Evolutionary conservation across 129 eudicot genomes (phyloP), one percentile per base, ranked within the genome.

Genomic region (Calendula officinalis): DNA sequence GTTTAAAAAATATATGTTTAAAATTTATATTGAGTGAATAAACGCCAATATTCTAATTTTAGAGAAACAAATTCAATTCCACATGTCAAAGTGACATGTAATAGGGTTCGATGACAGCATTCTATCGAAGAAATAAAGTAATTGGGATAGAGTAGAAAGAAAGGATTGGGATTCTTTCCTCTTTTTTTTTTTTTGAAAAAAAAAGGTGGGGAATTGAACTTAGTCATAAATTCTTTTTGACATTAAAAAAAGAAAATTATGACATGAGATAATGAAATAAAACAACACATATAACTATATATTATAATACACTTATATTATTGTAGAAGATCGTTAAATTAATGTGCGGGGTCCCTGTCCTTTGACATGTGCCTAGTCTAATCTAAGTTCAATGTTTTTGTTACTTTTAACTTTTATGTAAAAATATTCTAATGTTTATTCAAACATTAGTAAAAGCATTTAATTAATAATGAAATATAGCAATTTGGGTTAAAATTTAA

Each of bases 161-260:
- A 37, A 32, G 13, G 61, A 53, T 50, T 39, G 34, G 11, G 12
- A 30, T 67, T 53, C 72, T n/a, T 66, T 39, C n/a, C 51, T 27
- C 30, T 22, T 2, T 22, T 22, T 0, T 22, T 22, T 22, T 22
- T 22, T 67, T 65, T 30, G 17, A 2, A 16, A 4, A 52, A 52
- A 53, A 37, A 13, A n/a, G 53, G 32, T 4, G 8, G 51, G 71
- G 34, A 52, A 49, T 39, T 66, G 61, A 66, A 66, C 53, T 27
- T 66, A 42, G 61, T 22, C 62, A 66, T 32, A 66, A 53, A 4
- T 7, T 22, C 30, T 22, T 66, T 51, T 52, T 65, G 32, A 22
- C 62, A 51, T 40, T 17, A 10, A 51, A 66, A 17, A 39, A 36
- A 8, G 12, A 67, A 5, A 27, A 22, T 12, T 11, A 17, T 66